phyloP scores from a whole-genome alignment of 1,139 yeast species.

The Magnusiomyces clavatus region DNA sequence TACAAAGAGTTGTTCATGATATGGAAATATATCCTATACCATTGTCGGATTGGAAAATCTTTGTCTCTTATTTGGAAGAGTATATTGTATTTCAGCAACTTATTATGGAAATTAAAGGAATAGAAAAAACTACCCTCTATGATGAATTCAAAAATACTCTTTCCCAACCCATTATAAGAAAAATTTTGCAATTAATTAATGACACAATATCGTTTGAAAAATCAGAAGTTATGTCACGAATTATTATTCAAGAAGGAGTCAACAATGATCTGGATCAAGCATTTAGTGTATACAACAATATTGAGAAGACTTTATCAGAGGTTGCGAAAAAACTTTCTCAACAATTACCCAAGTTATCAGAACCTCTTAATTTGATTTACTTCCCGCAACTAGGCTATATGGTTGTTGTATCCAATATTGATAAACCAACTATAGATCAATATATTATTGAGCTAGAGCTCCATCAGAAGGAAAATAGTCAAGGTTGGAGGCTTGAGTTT shows the following conservation, averaged over 20 bases:
- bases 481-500: slow-evolving; percentile 36
- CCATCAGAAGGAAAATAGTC: slow-evolving; percentile 5
- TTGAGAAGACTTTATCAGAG: slow-evolving; percentile 31
- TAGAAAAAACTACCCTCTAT: background rate
- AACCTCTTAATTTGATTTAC: slow-evolving; percentile 34
- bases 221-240: slow-evolving; percentile 30
- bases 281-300: slow-evolving; percentile 30
- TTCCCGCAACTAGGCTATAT: slow-evolving; percentile 42
- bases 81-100: slow-evolving; percentile 6
- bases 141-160: slow-evolving; percentile 8
- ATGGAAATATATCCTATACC: slow-evolving; percentile 27
- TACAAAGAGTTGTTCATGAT: slow-evolving; percentile 22
- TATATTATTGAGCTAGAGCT: background rate
- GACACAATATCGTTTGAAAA: slow-evolving; percentile 33
- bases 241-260: slow-evolving; percentile 30
- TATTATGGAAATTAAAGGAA: slow-evolving; percentile 11
- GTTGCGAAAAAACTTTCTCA: slow-evolving; percentile 23
- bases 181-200: slow-evolving; percentile 16
- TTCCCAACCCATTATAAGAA: slow-evolving; percentile 14
- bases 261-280: slow-evolving; percentile 32
- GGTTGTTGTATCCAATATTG: slow-evolving; percentile 18
- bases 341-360: slow-evolving; percentile 15
- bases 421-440: slow-evolving; percentile 19
- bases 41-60: slow-evolving; percentile 27
- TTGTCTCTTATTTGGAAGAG: slow-evolving; percentile 20